Percentiles rank a stretch among this genome's conserved stretches.
phyloP scores from a whole-genome alignment of 306 rosid genomes.

The Acacia acuminata region DNA sequence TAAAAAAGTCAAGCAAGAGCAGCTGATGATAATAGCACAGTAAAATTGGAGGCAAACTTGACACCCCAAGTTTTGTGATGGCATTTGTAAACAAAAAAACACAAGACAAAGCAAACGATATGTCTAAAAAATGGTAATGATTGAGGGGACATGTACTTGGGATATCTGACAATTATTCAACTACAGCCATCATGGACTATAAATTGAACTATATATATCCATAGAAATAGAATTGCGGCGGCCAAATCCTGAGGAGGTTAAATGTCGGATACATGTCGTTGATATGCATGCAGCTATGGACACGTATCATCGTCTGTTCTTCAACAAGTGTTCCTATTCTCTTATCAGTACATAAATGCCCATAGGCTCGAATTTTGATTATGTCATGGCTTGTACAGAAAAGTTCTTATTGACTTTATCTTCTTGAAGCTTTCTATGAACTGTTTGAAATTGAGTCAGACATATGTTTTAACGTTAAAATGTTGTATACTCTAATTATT shows the following conservation, averaged over 20 bases:
- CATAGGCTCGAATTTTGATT: not conserved
- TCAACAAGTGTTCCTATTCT: slow-evolving; percentile 2
- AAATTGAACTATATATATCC: too few species aligned
- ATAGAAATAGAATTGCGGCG: not conserved
- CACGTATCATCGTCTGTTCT: slow-evolving; percentile 20
- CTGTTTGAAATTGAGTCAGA: slow-evolving; percentile 31
- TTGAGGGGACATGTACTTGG: not conserved
- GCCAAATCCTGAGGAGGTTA: not conserved
- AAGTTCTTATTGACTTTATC: slow-evolving; percentile 5
- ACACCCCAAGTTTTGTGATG: not conserved
- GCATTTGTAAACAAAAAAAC: not conserved
- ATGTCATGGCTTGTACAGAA: not conserved
- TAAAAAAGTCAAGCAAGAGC: not conserved
- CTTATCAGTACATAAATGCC: not conserved
- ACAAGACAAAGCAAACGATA: not conserved
- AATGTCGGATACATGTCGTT: slow-evolving; percentile 12
- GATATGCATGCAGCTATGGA: slow-evolving; percentile 5
- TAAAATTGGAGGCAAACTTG: not conserved
- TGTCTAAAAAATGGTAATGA: not conserved
- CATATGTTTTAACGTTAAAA: slow-evolving; percentile 2
- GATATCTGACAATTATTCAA: not conserved
- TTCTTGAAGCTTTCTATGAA: slow-evolving; percentile 35
- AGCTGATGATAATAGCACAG: not conserved
- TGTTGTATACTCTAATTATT: slow-evolving; percentile 9
- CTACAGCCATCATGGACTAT: not conserved